phyloP scores from a whole-genome alignment of 805 yeast genomes.

The Metschnikowia gelsemii region DNA sequence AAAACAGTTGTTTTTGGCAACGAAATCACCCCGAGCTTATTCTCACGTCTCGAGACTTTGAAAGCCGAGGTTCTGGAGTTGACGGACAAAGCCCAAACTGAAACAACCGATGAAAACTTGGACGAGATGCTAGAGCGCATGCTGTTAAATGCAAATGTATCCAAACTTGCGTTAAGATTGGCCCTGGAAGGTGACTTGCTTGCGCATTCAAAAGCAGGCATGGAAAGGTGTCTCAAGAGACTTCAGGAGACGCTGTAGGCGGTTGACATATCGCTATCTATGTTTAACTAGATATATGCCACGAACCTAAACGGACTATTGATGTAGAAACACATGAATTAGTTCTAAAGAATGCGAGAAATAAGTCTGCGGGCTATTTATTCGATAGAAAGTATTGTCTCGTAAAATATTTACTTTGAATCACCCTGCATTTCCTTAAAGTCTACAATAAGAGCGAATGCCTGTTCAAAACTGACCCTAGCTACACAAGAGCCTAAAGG shows the following conservation, averaged over 20 bases:
- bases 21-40: constrained; percentile 11
- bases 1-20: constrained; percentile 10
- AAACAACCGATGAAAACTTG: constrained; percentile 5
- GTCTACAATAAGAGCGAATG: no score
- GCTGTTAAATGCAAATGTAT: constrained; percentile 12
- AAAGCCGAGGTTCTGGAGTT: constrained; percentile 10
- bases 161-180: constrained; percentile 19
- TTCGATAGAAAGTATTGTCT: no score
- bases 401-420: no score
- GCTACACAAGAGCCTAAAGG: no score
- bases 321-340: no score
- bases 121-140: constrained; percentile 10
- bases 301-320: no score
- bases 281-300: background rate
- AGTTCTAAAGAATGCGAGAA: no score
- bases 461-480: no score
- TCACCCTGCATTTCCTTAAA: no score
- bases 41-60: constrained; percentile 12
- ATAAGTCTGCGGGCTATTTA: no score
- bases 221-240: constrained; percentile 16
- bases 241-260: constrained; percentile 5
- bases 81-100: constrained; percentile 1
- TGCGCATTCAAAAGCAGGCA: constrained; percentile 14
- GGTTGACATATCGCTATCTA: background rate
- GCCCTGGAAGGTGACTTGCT: constrained; percentile 24